Base-by-base conservation (phyloP, 345 rosid genomes). In the Moricandia arvensis region DNA sequence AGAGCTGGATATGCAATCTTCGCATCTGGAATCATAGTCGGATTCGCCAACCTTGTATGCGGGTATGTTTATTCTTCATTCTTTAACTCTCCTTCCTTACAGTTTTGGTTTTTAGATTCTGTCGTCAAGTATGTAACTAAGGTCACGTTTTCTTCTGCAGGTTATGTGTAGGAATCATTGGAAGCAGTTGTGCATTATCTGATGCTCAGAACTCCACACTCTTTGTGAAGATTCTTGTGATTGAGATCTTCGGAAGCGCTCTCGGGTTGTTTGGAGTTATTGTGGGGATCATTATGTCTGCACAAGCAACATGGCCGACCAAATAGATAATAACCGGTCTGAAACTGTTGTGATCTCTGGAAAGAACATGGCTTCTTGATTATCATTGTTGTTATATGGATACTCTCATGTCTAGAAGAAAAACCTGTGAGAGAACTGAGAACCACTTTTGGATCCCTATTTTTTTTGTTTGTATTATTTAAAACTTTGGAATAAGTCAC, bases 1-100 rank as follows among this genome's bases (percentile, higher is more conserved):
- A 86, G 98, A 89, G 99, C 99, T 54, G 99, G 99, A 83, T 93
- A 93, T 85, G 90, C 99, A 51, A 93, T 96, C 82, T 96, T 96
- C 72, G 98, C 99, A n/a, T 96, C 99, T 65, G 99, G 99, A 79
- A 89, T 93, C 71, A 93, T 96, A 15, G 99, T 96, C 70, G 99
- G 97, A 75, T 96, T 93, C 80, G 99, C 99, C 45, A 96, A 96
- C 83, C 97, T 96, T 77, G 92, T 92, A 51, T 95, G 99, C 79
- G 97, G 99, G 97, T 92, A 71, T 15, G 85, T 63, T 66, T 80
- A 82, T 75, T 80, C 8, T 74, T 66, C 49, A 41, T 41, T 12
- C 47, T 80, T 68, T 47, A 78, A 5, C 67, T 51, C 86, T 53
- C 76, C 18, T 63, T 34, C 53, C 62, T 64, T 26, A 26, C 54